Percentiles rank a stretch among this genome's conserved stretches.
Conservation (phyloP, 768 basidiomycete species). For the Pleurotus eryngii region DNA sequence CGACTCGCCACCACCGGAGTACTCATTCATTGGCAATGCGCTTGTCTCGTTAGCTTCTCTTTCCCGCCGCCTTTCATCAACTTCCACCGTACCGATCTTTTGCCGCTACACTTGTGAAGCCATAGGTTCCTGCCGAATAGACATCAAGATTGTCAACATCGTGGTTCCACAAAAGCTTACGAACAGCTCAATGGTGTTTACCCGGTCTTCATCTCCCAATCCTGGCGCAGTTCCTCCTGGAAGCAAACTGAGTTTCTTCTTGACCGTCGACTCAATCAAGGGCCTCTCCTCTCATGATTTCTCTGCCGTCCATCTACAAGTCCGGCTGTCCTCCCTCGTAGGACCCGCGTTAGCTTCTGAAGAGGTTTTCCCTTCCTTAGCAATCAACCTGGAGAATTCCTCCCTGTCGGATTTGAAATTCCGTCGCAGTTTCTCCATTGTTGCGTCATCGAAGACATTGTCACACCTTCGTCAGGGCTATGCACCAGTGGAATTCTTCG, state of each 20-base stretch:
- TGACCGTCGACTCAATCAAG: constrained; percentile 84
- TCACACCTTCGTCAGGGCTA: constrained; percentile 72
- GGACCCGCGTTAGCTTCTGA: constrained; percentile 68
- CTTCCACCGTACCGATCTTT: constrained; percentile 82
- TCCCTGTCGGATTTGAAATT: constrained; percentile 81
- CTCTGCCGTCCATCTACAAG: constrained; percentile 79
- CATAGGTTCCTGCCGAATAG: constrained; percentile 89
- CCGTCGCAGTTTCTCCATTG: constrained; percentile 77
- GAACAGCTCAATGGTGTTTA: constrained; percentile 61
- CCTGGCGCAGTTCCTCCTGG: constrained; percentile 67
- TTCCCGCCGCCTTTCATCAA: constrained; percentile 69
- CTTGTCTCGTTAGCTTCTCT: constrained; percentile 80
- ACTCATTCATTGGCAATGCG: constrained; percentile 90
- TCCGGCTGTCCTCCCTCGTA: constrained; percentile 83
- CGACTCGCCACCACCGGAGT: constrained; percentile 81
- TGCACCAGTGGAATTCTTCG: constrained; percentile 90
- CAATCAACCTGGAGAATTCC: constrained; percentile 68
- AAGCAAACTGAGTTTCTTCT: constrained; percentile 78
- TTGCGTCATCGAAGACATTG: constrained; percentile 69
- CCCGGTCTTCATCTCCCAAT: constrained; percentile 72
- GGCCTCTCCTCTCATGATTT: constrained; percentile 92
- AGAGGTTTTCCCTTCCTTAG: constrained; percentile 76
- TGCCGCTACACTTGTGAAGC: constrained; percentile 94
- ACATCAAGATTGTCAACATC: constrained; percentile 77
- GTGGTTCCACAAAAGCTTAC: constrained; percentile 56